Evolutionary conservation across 78 protist species (phyloP), one percentile per base, ranked within the genome.

Genomic region (Protostelium mycophagum): DNA sequence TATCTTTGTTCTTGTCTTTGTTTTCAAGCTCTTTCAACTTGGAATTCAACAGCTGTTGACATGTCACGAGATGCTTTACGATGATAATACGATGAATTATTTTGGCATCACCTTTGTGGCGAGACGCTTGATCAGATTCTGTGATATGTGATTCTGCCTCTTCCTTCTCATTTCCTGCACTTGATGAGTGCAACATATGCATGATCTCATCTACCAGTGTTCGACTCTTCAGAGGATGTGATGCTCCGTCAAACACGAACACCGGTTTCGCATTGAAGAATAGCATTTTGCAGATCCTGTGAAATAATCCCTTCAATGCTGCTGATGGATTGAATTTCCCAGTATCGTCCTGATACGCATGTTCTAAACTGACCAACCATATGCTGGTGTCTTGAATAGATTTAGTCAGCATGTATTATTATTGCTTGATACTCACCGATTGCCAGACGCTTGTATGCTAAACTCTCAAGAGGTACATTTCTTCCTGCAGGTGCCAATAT

Each of bases 161-260:
- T 51, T 51, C 73, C 73, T 51, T 16, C 73, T 51, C 31, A 51
- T 5, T 51, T 51, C 73, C 73, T 51, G 73, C 5, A 25, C 31
- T 5, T 51, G 73, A 25, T 5, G 16, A 51, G 5, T 25, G 31
- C 16, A 25, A 5, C 5, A 51, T 51, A 5, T 5, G 73, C 16
- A 51, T 25, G 5, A 16, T 16, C 31, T 51, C 5, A 5, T 51
- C 0, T 28, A 86, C 89, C 85, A 88, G 35, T 23, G 89, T 88
- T 34, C 84, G 37, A 25, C 29, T 31, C 29, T 91, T 91, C 38
- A 91, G 36, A 10, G 88, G 85, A 1, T 91, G 95, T 29, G 95
- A 35, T 0, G 37, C 84, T 0, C 96, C 96, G 35, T 94, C 96
- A 31, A 94, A 94, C 31, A 94, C 96, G 51, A 94, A 39, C 25